Conservation (phyloP, 1,284 basidiomycete genomes). For the Rhodotorula sp. region DNA sequence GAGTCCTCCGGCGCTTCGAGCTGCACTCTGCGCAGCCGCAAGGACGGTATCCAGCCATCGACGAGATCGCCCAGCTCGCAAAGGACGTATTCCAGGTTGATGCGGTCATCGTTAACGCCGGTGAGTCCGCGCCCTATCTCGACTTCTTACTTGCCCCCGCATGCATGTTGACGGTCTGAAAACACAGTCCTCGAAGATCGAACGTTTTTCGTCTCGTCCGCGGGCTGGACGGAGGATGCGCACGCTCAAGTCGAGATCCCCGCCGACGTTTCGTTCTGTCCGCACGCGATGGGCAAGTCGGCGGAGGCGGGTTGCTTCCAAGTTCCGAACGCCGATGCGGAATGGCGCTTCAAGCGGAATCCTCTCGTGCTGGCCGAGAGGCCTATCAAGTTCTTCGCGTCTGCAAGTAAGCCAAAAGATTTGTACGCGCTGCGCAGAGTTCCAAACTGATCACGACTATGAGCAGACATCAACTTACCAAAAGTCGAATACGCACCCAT, state of each 20-base stretch:
- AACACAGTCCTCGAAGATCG: conserved; percentile 6
- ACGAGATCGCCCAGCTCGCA: conserved; percentile 4
- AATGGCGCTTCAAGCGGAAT: conserved; percentile 23
- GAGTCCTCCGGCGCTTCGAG: conserved; percentile 1
- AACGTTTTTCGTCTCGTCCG: conserved; percentile 1
- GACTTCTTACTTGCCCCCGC: no score
- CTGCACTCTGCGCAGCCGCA: background rate
- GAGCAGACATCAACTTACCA: conserved; percentile 19
- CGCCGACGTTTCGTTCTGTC: conserved; percentile 3
- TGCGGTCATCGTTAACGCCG: conserved; percentile 3
- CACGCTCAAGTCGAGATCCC: background rate
- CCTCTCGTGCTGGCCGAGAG: background rate
- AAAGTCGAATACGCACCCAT: no score
- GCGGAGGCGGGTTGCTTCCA: background rate
- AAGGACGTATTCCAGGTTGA: conserved; percentile 10
- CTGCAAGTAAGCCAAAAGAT: background rate
- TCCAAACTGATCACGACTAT: background rate
- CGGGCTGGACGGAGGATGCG: background rate
- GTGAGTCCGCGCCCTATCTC: background rate
- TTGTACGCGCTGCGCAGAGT: no score
- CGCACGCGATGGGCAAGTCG: conserved; percentile 14
- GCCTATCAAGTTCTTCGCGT: conserved; percentile 9
- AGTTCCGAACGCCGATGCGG: background rate
- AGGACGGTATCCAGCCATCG: background rate
- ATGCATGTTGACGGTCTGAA: no score